These are phyloP conservation scores for Cenchrus purpureus DNA, from an alignment of 176 grass and related monocot genomes.

Conservation along the genomic window DNA sequence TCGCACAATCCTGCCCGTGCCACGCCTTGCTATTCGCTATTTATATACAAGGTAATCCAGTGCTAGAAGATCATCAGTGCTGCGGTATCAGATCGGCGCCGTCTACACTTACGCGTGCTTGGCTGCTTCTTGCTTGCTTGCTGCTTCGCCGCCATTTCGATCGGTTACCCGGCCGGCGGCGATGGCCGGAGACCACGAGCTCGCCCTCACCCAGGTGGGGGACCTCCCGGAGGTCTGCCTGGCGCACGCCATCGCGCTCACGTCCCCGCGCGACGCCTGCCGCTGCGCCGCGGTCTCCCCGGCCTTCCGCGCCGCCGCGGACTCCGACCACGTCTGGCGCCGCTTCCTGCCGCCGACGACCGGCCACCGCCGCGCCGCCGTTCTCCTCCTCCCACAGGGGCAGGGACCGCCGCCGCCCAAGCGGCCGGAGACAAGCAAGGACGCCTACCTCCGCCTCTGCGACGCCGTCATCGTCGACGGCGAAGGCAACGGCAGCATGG, in stretches of 20 bases:
- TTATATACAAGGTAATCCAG: no score
- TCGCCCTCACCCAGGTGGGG: neutral
- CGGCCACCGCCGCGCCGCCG: neutral
- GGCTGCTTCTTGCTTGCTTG: no score
- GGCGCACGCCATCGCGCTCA: conserved; percentile 54
- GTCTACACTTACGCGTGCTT: no score
- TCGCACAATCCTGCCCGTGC: neutral
- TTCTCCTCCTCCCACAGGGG: neutral
- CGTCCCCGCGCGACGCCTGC: conserved; percentile 50
- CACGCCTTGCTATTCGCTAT: no score
- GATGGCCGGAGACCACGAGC: neutral
- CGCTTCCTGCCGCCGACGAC: conserved; percentile 37
- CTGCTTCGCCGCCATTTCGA: no score
- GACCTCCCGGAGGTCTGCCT: conserved; percentile 54
- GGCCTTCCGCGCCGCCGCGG: conserved; percentile 41
- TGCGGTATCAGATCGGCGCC: no score
- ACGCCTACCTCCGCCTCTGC: conserved; percentile 43
- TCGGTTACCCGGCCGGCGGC: no score
- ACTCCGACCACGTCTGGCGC: conserved; percentile 43
- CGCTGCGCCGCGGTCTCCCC: conserved; percentile 42
- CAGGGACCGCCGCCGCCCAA: neutral
- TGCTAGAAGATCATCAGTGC: no score
- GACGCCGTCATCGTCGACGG: neutral
- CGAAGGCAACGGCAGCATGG: neutral
- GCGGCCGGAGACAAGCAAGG: neutral